Conservation (phyloP, 805 yeast genomes). For the Ogataea naganishii region DNA sequence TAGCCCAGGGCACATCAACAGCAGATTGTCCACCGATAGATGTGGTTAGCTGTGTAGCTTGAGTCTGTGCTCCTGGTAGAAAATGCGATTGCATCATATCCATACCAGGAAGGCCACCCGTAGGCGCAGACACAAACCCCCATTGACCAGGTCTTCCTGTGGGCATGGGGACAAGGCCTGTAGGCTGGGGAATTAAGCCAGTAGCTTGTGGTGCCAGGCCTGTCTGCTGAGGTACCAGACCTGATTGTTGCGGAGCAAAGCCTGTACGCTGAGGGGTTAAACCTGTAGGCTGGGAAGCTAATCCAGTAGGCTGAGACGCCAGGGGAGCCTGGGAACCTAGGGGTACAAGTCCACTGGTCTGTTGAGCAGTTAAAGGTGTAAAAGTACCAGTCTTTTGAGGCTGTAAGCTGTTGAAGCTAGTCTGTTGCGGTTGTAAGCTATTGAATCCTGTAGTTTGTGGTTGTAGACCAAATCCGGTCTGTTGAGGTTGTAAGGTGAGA, state of each 20-base stretch:
- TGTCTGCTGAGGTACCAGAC: conserved; percentile 22
- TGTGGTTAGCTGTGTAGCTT: conserved; percentile 17
- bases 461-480: conserved; percentile 29
- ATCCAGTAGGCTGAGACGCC: conserved; percentile 13
- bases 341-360: conserved; percentile 20
- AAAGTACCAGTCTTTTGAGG: conserved; percentile 68
- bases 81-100: conserved; percentile 61
- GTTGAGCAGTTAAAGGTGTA: conserved; percentile 32
- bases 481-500: conserved; percentile 26
- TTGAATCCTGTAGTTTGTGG: conserved; percentile 41
- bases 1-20: conserved; percentile 68
- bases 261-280: conserved; percentile 13
- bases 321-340: conserved; percentile 11
- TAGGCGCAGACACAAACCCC: conserved; percentile 66
- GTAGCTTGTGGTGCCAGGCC: conserved; percentile 20
- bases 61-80: conserved; percentile 39
- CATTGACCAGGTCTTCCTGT: conserved; percentile 69
- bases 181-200: conserved; percentile 32
- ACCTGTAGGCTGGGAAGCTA: conserved; percentile 32
- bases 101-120: conserved; percentile 64
- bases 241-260: conserved; percentile 20
- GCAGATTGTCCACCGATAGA: conserved; percentile 22
- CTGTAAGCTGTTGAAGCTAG: conserved; percentile 40
- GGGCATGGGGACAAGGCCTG: conserved; percentile 42
- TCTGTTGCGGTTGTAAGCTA: conserved; percentile 27